Evolutionary conservation across 164 flowering plant species (phyloP).

Genomic region (Vitis labrusca): DNA sequence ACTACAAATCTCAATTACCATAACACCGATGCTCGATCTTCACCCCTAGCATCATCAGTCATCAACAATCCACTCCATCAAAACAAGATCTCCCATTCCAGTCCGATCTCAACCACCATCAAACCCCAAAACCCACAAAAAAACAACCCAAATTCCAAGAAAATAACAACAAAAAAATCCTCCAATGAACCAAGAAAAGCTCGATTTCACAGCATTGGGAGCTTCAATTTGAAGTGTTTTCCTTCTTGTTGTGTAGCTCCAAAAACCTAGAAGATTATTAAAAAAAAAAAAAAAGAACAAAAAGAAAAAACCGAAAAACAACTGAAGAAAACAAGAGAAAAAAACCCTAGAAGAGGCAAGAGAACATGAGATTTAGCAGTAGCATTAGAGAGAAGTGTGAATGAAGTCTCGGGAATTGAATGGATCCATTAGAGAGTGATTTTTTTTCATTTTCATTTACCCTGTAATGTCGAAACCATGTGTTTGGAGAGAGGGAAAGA

Average conservation of each 20-base stretch:
- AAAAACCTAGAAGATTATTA: neutral
- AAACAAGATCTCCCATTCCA: slow-evolving; percentile 8
- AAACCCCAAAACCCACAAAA: slow-evolving; percentile 3
- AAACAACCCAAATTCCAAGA: too few species aligned
- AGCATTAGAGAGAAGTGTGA: slow-evolving; percentile 7
- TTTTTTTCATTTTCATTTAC: slow-evolving; percentile 1
- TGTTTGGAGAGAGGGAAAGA: slow-evolving; percentile 10
- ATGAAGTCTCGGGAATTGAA: slow-evolving; percentile 21
- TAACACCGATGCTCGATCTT: slow-evolving; percentile 27
- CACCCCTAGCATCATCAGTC: neutral
- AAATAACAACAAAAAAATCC: too few species aligned
- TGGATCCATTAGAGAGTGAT: slow-evolving; percentile 2
- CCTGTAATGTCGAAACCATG: slow-evolving; percentile 6
- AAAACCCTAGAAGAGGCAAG: slow-evolving; percentile 22
- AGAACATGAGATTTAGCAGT: slow-evolving; percentile 1
- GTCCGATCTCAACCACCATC: neutral
- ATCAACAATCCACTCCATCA: neutral
- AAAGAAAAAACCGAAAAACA: neutral
- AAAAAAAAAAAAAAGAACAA: neutral
- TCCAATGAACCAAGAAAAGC: too few species aligned
- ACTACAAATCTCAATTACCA: slow-evolving; percentile 20
- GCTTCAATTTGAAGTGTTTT: too few species aligned
- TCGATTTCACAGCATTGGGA: too few species aligned
- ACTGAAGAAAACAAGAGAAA: neutral
- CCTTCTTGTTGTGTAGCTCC: too few species aligned